Conservation (phyloP, 1,284 basidiomycete genomes). For the Moesziomyces sp. region DNA sequence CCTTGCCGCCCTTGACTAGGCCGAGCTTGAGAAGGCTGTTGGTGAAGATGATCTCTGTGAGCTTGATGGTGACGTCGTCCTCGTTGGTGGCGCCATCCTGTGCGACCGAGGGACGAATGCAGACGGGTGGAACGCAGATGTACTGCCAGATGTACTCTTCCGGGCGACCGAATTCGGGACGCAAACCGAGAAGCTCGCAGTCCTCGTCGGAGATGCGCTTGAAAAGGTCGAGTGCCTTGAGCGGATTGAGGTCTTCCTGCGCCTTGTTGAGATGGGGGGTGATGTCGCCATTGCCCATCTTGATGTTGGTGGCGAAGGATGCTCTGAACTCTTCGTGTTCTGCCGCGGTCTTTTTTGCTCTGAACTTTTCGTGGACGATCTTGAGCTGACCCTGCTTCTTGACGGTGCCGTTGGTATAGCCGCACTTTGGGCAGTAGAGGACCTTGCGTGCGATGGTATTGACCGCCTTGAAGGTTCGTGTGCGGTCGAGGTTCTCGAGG, state of each 20-base stretch:
- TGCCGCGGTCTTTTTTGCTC: slow-evolving; percentile 90
- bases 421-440: slow-evolving; percentile 91
- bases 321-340: slow-evolving; percentile 89
- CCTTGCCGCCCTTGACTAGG: slow-evolving; percentile 74
- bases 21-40: slow-evolving; percentile 93
- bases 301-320: slow-evolving; percentile 84
- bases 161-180: slow-evolving; percentile 88
- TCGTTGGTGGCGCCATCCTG: slow-evolving; percentile 88
- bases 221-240: slow-evolving; percentile 94
- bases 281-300: slow-evolving; percentile 84
- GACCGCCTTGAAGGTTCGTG: slow-evolving; percentile 86
- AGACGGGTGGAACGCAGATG: slow-evolving; percentile 96
- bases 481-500: slow-evolving; percentile 93
- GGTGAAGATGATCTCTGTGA: slow-evolving; percentile 95
- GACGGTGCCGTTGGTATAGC: slow-evolving; percentile 91
- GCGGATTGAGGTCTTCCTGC: slow-evolving; percentile 92
- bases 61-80: slow-evolving; percentile 96
- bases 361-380: slow-evolving; percentile 97
- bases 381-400: slow-evolving; percentile 95
- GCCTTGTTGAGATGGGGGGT: slow-evolving; percentile 87
- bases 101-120: slow-evolving; percentile 94
- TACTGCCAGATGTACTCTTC: slow-evolving; percentile 99
- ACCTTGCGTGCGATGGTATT: slow-evolving; percentile 88
- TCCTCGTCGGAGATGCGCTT: slow-evolving; percentile 92
- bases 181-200: slow-evolving; percentile 90